phyloP scores from a whole-genome alignment of 2,329 filamentous ascomycete genomes.

The Myriosclerotinia duriaeana region DNA sequence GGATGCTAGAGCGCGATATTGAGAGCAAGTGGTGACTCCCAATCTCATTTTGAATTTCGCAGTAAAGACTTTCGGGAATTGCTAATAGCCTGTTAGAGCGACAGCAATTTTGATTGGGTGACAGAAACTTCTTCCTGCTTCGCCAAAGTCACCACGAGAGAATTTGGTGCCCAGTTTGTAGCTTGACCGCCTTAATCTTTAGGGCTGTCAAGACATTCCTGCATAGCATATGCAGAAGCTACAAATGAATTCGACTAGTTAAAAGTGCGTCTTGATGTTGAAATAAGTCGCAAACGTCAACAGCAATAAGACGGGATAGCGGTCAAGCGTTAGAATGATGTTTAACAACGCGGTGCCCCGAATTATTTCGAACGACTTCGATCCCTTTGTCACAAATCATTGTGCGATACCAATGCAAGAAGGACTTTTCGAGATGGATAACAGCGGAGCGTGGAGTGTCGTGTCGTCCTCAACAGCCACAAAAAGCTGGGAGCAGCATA shows the following conservation, averaged over 20 bases:
- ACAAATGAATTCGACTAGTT: slow-evolving; percentile 28
- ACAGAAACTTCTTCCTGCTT: background rate
- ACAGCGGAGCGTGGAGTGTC: slow-evolving; percentile 38
- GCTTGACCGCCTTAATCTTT: slow-evolving; percentile 26
- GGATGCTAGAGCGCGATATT: background rate
- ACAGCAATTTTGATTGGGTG: slow-evolving; percentile 11
- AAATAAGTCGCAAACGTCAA: slow-evolving; percentile 34
- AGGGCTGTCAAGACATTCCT: slow-evolving; percentile 27
- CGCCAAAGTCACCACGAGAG: background rate
- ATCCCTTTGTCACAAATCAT: slow-evolving; percentile 35
- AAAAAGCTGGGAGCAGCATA: slow-evolving; percentile 32
- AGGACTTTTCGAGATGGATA: slow-evolving; percentile 38
- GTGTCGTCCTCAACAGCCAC: slow-evolving; percentile 27
- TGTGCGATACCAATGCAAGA: slow-evolving; percentile 32
- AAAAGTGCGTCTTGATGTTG: slow-evolving; percentile 30
- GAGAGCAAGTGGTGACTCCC: background rate
- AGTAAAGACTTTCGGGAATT: background rate
- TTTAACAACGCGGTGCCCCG: slow-evolving; percentile 39
- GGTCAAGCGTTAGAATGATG: slow-evolving; percentile 38
- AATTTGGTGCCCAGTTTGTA: slow-evolving; percentile 6
- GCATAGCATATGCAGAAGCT: slow-evolving; percentile 30
- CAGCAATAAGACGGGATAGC: slow-evolving; percentile 30
- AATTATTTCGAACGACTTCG: slow-evolving; percentile 36
- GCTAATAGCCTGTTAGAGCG: background rate
- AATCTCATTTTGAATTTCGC: background rate